Evolutionary conservation across 176 grass and related monocot genomes (phyloP), one percentile per base, ranked within the genome.

Genomic region (Coix lacrymajobi): DNA sequence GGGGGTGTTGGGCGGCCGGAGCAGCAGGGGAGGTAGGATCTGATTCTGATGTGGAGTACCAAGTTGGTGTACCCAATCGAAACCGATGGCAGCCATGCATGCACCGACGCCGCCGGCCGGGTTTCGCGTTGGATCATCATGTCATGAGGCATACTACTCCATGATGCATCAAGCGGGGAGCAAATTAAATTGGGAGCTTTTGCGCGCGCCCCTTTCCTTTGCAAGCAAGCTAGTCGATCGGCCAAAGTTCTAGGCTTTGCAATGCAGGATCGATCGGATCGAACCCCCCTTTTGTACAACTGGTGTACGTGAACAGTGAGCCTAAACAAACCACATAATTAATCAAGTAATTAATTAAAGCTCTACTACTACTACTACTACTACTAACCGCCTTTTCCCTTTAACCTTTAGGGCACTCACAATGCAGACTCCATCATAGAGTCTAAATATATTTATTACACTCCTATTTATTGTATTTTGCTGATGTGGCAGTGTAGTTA

Each of bases 1-100:
- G n/a, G 8, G 3, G n/a, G 30, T 2, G 69, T 63, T 83, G 22
- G 38, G n/a, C n/a, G n/a, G n/a, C n/a, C n/a, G 69, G 69, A 24
- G 73, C 34, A 78, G 74, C 82, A 34, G 32, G 36, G 65, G 71
- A 41, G 36, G 5, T 5, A n/a, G n/a, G 54, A 63, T 81, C 75
- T 28, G 78, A 39, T 39, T 1, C n/a, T n/a, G n/a, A n/a, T 39
- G 76, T 2, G 6, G 36, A 10, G 61, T 62, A 75, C 15, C 15
- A 69, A 81, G 79, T 90, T 79, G 61, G 79, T 86, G 79, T 13
- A 40, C 65, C 79, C 88, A 67, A 78, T 82, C 24, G 64, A 66
- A 67, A 78, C 79, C 24, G 64, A 66, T 60, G 44, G 13, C 1
- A 14, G 34, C 62, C 63, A 71, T 36, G 54, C 65, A 73, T 71